Evolutionary conservation across 1,284 basidiomycete genomes (phyloP), one percentile per base, ranked within the genome.

Genomic region (Meira nashicola): DNA sequence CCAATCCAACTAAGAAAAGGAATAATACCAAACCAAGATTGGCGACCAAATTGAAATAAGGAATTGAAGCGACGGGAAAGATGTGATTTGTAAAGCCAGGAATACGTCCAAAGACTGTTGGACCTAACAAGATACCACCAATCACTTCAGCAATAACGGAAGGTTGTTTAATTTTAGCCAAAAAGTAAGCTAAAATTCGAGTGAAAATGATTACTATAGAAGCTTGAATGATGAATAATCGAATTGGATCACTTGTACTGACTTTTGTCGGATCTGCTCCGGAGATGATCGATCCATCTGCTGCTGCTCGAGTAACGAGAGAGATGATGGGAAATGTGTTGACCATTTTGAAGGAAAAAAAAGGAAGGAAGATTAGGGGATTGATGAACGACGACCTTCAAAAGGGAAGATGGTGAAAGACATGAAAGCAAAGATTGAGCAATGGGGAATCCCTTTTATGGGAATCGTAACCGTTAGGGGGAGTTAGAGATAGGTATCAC

Each of bases 111-210:
- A 73, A 63, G 11, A 72, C 74, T 23, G 74, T 76, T 9, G 74
- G 69, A 17, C 68, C 70, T 12, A 91, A 83, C 38, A 92, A 71
- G 70, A 93, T 85, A 41, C 90, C 90, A 2, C 86, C 88, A 60
- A 92, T 87, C 68, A 93, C 87, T 78, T 93, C 90, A 58, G 90
- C 87, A 60, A 92, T 91, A 70, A 93, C 90, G 50, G 86, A 83
- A 4, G 90, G 90, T 77, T 93, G 90, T 46, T 86, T 85, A 58
- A 92, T 84, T 54, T 83, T 86, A 33, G 80, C 76, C 33, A 91
- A 82, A 53, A 82, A 67, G 53, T 87, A 79, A 1, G 85, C 83
- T 12, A 92, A 84, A 6, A 87, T 69, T 71, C 90, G 88, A 52
- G 86, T 87, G 80, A 90, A 85, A 52, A 80, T 79, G 64, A 92